Evolutionary conservation across 768 basidiomycete species (phyloP).

Genomic region (Serendipita vermifera): DNA sequence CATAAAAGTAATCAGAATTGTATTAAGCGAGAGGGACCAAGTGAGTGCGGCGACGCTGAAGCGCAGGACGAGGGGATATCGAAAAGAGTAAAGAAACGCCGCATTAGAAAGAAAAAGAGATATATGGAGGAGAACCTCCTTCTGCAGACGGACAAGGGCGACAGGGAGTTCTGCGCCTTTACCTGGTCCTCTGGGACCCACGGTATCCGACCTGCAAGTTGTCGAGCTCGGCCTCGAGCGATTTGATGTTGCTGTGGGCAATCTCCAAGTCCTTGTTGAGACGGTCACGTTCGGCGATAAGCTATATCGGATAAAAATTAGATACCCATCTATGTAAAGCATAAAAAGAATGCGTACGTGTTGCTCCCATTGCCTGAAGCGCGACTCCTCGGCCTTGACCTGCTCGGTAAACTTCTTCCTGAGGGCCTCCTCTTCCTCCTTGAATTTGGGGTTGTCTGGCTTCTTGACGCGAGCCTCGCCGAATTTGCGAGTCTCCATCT

Average conservation of each 20-base stretch:
- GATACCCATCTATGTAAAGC: slow-evolving; percentile 13
- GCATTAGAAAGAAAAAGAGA: too few species aligned
- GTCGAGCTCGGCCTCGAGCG: slow-evolving; percentile 81
- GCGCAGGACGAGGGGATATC: too few species aligned
- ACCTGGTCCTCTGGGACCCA: slow-evolving; percentile 38
- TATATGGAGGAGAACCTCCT: too few species aligned
- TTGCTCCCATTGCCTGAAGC: slow-evolving; percentile 99
- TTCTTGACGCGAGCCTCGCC: slow-evolving; percentile 98
- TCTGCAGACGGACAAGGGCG: too few species aligned
- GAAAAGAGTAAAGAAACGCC: too few species aligned
- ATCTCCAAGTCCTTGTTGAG: slow-evolving; percentile 97
- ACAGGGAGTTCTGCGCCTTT: too few species aligned
- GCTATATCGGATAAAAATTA: slow-evolving; percentile 34
- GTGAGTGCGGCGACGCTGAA: too few species aligned
- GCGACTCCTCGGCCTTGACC: slow-evolving; percentile 94
- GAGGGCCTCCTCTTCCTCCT: slow-evolving; percentile 95
- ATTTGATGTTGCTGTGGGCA: slow-evolving; percentile 85
- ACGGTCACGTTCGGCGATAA: slow-evolving; percentile 95
- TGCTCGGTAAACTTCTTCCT: slow-evolving; percentile 98
- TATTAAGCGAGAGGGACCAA: too few species aligned
- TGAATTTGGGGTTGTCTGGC: slow-evolving; percentile 98
- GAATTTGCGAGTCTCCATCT: slow-evolving; percentile 99
- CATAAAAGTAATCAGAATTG: too few species aligned
- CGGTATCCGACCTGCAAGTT: slow-evolving; percentile 77
- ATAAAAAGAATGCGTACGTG: slow-evolving; percentile 47